These are phyloP conservation scores for Aspergillus ustus DNA, from an alignment of 2,329 filamentous ascomycete species.

Conservation along the genomic window DNA sequence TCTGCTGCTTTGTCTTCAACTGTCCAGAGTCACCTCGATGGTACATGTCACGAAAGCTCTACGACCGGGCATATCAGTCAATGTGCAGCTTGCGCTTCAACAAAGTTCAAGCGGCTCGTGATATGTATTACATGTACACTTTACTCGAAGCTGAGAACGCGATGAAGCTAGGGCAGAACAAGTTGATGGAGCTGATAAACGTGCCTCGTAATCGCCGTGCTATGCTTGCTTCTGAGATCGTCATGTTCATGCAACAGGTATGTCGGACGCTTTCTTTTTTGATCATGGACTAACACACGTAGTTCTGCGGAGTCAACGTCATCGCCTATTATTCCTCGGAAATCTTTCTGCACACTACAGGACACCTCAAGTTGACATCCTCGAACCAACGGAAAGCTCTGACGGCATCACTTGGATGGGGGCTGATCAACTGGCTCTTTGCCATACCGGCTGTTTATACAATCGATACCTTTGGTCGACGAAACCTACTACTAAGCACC, in stretches of 20 bases:
- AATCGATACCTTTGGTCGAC: constrained; percentile 70
- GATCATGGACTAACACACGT: neutral
- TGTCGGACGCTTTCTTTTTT: neutral
- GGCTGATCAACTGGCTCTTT: constrained; percentile 68
- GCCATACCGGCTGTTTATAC: constrained; percentile 67
- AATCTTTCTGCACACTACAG: constrained; percentile 59
- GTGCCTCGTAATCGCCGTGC: constrained; percentile 67
- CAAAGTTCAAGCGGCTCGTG: constrained; percentile 50
- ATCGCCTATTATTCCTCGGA: constrained; percentile 66
- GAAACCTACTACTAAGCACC: constrained; percentile 66
- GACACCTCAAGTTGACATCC: constrained; percentile 27
- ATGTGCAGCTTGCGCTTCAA: constrained; percentile 50
- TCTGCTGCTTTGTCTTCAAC: constrained; percentile 64
- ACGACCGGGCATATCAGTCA: constrained; percentile 47
- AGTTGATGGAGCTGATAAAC: constrained; percentile 62
- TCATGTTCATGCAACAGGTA: constrained; percentile 71
- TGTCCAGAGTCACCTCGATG: constrained; percentile 61
- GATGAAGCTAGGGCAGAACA: constrained; percentile 56
- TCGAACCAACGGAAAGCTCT: constrained; percentile 58
- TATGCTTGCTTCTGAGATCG: constrained; percentile 63
- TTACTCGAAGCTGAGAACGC: constrained; percentile 65
- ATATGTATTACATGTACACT: constrained; percentile 53
- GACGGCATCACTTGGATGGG: constrained; percentile 63
- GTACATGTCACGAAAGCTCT: constrained; percentile 52
- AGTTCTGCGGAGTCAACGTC: constrained; percentile 50